These are phyloP conservation scores for Phanerodontia chrysosporium DNA, from an alignment of 768 basidiomycete species.

Conservation along the genomic window DNA sequence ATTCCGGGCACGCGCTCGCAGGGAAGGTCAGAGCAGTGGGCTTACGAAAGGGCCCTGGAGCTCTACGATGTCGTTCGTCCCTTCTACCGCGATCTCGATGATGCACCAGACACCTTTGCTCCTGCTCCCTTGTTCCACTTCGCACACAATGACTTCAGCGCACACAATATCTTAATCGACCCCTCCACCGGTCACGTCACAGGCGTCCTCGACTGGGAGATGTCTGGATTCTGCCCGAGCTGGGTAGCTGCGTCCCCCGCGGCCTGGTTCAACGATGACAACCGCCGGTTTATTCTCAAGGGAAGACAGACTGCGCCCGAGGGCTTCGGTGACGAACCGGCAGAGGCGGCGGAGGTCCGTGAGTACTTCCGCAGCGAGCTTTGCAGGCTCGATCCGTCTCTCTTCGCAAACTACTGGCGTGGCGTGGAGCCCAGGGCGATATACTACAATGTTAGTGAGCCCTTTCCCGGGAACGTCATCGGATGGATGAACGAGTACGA, in stretches of 20 bases:
- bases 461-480: too few species aligned
- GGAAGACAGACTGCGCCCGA: not conserved
- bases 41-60: not conserved
- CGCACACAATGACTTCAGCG: not conserved
- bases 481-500: too few species aligned
- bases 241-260: not conserved
- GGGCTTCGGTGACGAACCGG: not conserved
- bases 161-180: not conserved
- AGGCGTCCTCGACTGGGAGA: conserved; percentile 1
- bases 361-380: not conserved
- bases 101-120: not conserved
- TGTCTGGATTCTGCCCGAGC: not conserved
- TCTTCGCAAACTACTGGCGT: not conserved
- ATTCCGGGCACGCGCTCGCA: not conserved
- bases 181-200: not conserved
- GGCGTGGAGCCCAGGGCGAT: not conserved
- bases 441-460: too few species aligned
- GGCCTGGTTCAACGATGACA: not conserved
- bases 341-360: not conserved
- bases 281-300: not conserved
- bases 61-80: not conserved
- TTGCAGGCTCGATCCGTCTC: not conserved
- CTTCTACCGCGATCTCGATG: not conserved
- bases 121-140: conserved; percentile 3
- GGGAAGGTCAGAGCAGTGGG: not conserved